Percentiles rank a stretch among this genome's conserved stretches.
Conservation (phyloP, 2,329 filamentous ascomycete species). For the Cladosporium oxysporum region DNA sequence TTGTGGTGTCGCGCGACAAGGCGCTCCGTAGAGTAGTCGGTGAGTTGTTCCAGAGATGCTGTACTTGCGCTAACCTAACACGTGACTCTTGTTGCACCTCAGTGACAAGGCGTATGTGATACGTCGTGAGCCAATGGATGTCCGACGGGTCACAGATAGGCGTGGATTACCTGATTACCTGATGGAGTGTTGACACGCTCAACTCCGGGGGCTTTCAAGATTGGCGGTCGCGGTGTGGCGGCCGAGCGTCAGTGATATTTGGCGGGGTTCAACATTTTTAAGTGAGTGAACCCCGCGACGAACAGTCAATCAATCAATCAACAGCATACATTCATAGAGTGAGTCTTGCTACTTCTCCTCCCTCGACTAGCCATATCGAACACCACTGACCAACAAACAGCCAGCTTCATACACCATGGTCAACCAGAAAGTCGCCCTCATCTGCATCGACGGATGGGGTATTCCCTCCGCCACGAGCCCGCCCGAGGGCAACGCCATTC, state of each 20-base stretch:
- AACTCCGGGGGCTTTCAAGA: neutral
- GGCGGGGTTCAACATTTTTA: constrained; percentile 21
- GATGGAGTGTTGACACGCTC: neutral
- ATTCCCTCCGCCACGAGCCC: constrained; percentile 78
- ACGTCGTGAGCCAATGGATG: neutral
- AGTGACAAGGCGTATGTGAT: neutral
- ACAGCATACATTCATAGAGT: constrained; percentile 8
- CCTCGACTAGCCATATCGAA: neutral
- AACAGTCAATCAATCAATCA: too few species aligned
- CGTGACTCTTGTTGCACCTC: neutral
- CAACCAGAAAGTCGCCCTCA: constrained; percentile 70
- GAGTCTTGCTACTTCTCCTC: neutral
- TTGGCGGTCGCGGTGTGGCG: neutral
- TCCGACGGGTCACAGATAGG: neutral
- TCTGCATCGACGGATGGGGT: constrained; percentile 99
- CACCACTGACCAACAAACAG: neutral
- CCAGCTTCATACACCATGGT: constrained; percentile 56
- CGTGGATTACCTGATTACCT: neutral
- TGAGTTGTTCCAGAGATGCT: neutral
- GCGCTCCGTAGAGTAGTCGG: neutral
- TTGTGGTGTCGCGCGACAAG: neutral
- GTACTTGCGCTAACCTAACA: neutral
- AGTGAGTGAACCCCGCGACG: neutral
- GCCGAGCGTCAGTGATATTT: constrained; percentile 5
- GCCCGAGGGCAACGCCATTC: constrained; percentile 91